Percentiles rank a stretch among this genome's conserved stretches.
phyloP scores from a whole-genome alignment of 2,329 filamentous ascomycete species.

The Fusarium subglutinans region DNA sequence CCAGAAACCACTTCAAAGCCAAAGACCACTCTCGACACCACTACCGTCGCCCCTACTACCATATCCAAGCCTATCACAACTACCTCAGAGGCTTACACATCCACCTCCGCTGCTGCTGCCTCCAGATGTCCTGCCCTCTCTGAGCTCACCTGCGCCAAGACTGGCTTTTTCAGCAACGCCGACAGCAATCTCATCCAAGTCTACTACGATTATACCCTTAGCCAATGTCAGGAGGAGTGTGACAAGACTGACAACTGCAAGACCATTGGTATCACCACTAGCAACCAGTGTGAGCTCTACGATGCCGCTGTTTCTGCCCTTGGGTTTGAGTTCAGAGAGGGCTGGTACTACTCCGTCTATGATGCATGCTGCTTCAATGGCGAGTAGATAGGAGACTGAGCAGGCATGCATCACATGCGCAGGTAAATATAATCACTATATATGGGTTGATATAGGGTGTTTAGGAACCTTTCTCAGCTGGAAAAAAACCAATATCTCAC shows the following conservation, averaged over 20 bases:
- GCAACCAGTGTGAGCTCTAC: constrained; percentile 29
- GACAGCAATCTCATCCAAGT: neutral
- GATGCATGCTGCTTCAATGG: constrained; percentile 26
- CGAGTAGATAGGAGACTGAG: neutral
- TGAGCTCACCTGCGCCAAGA: constrained; percentile 12
- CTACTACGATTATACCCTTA: neutral
- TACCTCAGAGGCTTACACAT: constrained; percentile 13
- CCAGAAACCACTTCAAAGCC: constrained; percentile 3
- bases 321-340: neutral
- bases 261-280: constrained; percentile 17
- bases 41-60: neutral
- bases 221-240: constrained; percentile 14
- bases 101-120: constrained; percentile 7
- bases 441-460: neutral
- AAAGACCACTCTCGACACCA: constrained; percentile 8
- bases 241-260: neutral
- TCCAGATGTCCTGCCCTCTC: constrained; percentile 5
- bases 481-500: neutral
- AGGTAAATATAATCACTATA: neutral
- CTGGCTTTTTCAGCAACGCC: neutral
- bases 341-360: constrained; percentile 15
- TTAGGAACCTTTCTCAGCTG: neutral
- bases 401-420: neutral
- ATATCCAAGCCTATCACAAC: constrained; percentile 1
- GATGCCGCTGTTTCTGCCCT: neutral